Base-by-base conservation (phyloP, 2,329 filamentous ascomycete genomes). In the Pyrenophora teres region DNA sequence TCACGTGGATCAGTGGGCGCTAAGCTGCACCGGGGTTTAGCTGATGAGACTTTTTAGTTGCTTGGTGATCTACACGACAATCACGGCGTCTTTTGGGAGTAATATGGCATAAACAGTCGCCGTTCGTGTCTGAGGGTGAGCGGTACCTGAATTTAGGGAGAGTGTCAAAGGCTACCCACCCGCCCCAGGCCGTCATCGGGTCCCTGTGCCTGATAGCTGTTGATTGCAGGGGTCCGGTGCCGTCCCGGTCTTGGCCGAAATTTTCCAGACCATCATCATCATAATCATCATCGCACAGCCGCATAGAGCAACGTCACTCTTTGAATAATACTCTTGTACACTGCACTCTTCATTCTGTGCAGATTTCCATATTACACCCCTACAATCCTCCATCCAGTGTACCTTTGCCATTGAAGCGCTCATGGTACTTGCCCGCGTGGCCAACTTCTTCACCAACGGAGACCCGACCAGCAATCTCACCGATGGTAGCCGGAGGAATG, bases 341-440 rank as follows among this genome's bases (percentile, higher is more conserved):
- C 36, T 47, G 19, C 46, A 33, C 40, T 43, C 38, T 37, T 46
- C 36, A 18, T 7, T 47, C 13, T 43, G 35, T 46, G 16, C 21
- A 23, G 13, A 19, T 23, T 31, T 19, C 33, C 15, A 8, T 19
- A 13, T 10, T 32, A 38, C 21, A 10, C 2, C 18, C 19, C 13
- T 27, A 35, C 18, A 12, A 13, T 19, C 31, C 12, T 10, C 15
- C 15, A 19, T 9, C 18, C 23, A 36, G 45, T 38, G 45, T 54
- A 48, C 55, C 63, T 48, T 54, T 50, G 57, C 60, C 56, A 37
- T 57, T 46, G 45, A 50, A 59, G 59, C 60, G 64, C 75, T 72
- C 69, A 80, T 80, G 78, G 77, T 79, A 69, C 69, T 80, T 73
- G 77, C 73, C 76, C 75, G 74, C 53, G 72, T 77, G 74, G 77